Evolutionary conservation across 1,284 basidiomycete genomes (phyloP), one percentile per base, ranked within the genome.

Genomic region (Ceratobasidium sp.): DNA sequence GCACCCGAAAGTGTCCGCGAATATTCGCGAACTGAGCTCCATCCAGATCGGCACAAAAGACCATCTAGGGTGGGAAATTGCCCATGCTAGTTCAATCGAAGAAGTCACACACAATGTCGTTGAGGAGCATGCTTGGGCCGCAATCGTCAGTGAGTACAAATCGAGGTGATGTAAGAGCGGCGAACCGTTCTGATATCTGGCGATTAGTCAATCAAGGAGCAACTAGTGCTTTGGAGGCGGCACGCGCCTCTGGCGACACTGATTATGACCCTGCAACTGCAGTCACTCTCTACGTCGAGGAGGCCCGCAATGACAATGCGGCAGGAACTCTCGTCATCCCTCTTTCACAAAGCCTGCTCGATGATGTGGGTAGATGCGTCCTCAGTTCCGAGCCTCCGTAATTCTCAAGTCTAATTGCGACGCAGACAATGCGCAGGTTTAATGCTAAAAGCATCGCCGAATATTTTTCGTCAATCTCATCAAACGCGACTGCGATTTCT

Each of bases 91-190:
- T 74, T 75, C 22, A n/a, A 22, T 42, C 20, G 73, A 75, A 15
- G 75, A 76, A 56, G 74, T 80, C 35, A 72, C 72, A 42, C 34
- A 74, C 20, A 75, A 76, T 22, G 72, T 81, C 17, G 70, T 78
- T 1, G 60, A 77, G 5, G 77, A 80, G 42, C 70, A 74, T 17
- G 74, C 75, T 0, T 81, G 80, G 80, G 74, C 78, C 12, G 78
- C 76, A 1, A 75, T 81, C 10, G 77, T 80, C 29, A 74, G 79
- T 80, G 62, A 68, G 79, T 75, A 31, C n/a, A n/a, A 12, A 8
- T 55, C 10, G 42, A 56, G 25, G 27, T 17, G 12, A 31, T n/a
- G 17, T 43, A 29, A 17, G 40, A 12, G 40, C 10, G n/a, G 27
- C 27, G n/a, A 35, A 32, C 4, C 38, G 40, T 40, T 25, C 25